Base-by-base conservation (phyloP, 306 rosid species). In the peach (Prunus persica) region DNA sequence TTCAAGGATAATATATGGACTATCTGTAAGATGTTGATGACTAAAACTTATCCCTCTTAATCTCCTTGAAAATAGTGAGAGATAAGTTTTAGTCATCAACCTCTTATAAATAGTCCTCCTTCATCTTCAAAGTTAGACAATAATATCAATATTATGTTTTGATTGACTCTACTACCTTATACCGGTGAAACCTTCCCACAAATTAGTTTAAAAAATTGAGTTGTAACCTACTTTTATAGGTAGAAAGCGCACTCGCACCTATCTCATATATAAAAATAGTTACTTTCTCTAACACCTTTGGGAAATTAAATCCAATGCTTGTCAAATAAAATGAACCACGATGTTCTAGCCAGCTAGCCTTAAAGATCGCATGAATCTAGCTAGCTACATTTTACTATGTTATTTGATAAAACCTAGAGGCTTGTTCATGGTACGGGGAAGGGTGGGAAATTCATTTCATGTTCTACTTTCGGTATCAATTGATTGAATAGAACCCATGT, bases 391-490 rank as follows among this genome's bases (percentile, higher is more conserved):
- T 52, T 54, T 28, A 15, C 45, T 25, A 68, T 60, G 57, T 71
- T 54, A 20, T 60, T 45, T 38, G 66, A 20, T n/a, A 24, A 80
- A 43, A 43, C 76, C 79, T 67, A 34, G 73, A 52, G 43, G 62
- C 55, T 54, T 38, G 76, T 67, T 80, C 65, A 65, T 65, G 20
- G 49, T 76, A 80, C 62, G 76, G 78, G 82, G 83, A 79, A 66
- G 78, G 51, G 25, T 51, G 20, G 46, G 82, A 32, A 68, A 46
- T 41, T 69, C 52, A 27, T 61, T 24, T 14, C 16, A 56, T 74
- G 76, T 24, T 24, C 73, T 38, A 67, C 89, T 87, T 87, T 85
- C 62, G 86, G 84, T 80, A 73, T 61, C 27, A 16, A 32, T 38
- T 6, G 43, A 46, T 61, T 63, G 43, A 79, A 41, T 52, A 73